These are phyloP conservation scores for Tulasnella sp. DNA, from an alignment of 768 basidiomycete species.

Conservation along the genomic window DNA sequence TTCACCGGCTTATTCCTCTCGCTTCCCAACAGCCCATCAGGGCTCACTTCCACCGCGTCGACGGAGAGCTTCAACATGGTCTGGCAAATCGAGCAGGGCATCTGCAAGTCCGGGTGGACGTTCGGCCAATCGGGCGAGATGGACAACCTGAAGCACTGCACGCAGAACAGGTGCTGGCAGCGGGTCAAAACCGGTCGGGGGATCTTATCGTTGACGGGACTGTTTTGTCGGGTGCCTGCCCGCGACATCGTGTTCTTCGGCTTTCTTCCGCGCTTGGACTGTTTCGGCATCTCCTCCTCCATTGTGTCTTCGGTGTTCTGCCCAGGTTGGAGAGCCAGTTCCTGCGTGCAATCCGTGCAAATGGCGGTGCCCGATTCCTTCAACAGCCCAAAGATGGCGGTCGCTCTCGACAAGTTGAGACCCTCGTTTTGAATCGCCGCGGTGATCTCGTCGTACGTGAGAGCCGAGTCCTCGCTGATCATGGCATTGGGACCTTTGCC, in stretches of 20 bases:
- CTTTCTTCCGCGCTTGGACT: conserved; percentile 47
- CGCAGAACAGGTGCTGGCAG: conserved; percentile 92
- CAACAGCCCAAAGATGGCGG: conserved; percentile 78
- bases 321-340: conserved; percentile 56
- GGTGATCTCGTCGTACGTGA: conserved; percentile 74
- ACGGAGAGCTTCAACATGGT: conserved; percentile 52
- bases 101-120: conserved; percentile 52
- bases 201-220: conserved; percentile 50
- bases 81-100: conserved; percentile 76
- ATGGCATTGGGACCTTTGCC: conserved; percentile 53
- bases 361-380: conserved; percentile 84
- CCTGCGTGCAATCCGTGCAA: conserved; percentile 81
- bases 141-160: conserved; percentile 75
- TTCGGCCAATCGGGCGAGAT: conserved; percentile 81
- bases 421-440: conserved; percentile 74
- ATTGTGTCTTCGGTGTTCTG: background rate
- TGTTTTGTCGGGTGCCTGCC: conserved; percentile 68
- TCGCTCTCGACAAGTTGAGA: conserved; percentile 64
- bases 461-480: conserved; percentile 42
- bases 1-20: conserved; percentile 32
- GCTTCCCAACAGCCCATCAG: conserved; percentile 46
- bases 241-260: conserved; percentile 49
- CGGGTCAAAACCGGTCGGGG: conserved; percentile 71
- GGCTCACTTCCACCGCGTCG: conserved; percentile 81
- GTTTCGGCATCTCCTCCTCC: conserved; percentile 16